Evolutionary conservation across 2,329 filamentous ascomycete genomes (phyloP), one percentile per base, ranked within the genome.

Genomic region (Cladosporium sphaerospermum): DNA sequence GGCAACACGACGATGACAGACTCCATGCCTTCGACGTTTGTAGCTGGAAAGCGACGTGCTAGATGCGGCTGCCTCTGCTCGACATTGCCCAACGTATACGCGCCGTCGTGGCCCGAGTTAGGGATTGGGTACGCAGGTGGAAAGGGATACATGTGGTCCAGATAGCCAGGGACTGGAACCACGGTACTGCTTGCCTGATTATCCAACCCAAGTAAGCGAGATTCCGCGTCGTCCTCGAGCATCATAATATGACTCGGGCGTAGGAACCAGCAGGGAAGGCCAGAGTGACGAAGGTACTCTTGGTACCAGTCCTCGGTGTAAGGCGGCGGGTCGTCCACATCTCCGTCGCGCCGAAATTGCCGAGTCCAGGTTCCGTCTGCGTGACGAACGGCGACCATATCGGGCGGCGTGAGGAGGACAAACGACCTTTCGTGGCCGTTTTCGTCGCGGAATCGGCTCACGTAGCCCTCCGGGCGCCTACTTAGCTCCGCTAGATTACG

Each of bases 401-500:
- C 40, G 31, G 48, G 48, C n/a, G 48, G 48, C 7, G 48, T 23
- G 9, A 51, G 16, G 32, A 51, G 39, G 13, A 40, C 32, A 4
- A 40, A 28, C 5, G 14, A 2, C 9, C 33, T 18, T 13, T 14
- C 2, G 32, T 31, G 39, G n/a, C 48, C 48, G 4, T 37, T 7
- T 10, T 18, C 33, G 1, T 37, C 40, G 9, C 13, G 13, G 31
- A n/a, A 51, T 18, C 13, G 14, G 40, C 36, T 44, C 7, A 19
- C 1, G 19, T 36, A 44, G 28, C 48, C 48, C 31, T 51, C 48
- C 6, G 48, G 48, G 6, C 18, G 16, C n/a, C 4, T 31, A 11
- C 31, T 37, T 10, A 51, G 19, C 8, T 51, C 48, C 1, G 48
- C 48, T 4, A 51, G 11, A 33, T 51, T 40, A 11, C 48, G 48